A percentile compares a stretch with the other conserved stretches of the same genome.
Evolutionary conservation across 768 basidiomycete species (phyloP).

Genomic region (Chalciporus chontae): DNA sequence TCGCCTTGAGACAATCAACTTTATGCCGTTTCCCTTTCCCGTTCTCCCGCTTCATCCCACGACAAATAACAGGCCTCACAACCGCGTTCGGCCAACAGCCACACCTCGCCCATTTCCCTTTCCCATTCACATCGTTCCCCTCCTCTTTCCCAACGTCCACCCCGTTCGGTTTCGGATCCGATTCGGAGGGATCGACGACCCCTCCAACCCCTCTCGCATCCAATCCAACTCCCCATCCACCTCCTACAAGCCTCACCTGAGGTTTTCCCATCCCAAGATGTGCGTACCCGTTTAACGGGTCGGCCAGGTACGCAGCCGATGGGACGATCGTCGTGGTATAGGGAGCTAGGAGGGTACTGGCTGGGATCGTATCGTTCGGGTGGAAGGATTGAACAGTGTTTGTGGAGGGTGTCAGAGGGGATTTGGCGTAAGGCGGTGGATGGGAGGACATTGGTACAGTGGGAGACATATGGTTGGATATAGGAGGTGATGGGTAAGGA

Average conservation of each 20-base stretch:
- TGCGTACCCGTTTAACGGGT: slow-evolving; percentile 86
- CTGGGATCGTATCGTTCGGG: slow-evolving; percentile 54
- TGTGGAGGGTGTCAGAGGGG: slow-evolving; percentile 35
- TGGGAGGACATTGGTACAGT: slow-evolving; percentile 20
- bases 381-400: slow-evolving; percentile 38
- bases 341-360: slow-evolving; percentile 57
- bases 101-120: slow-evolving; percentile 53
- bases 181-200: slow-evolving; percentile 26
- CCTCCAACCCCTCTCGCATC: slow-evolving; percentile 74
- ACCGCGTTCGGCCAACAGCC: slow-evolving; percentile 54
- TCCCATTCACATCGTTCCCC: slow-evolving; percentile 6
- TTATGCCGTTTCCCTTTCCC: slow-evolving; percentile 17
- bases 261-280: slow-evolving; percentile 81
- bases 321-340: slow-evolving; percentile 63
- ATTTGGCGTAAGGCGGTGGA: slow-evolving; percentile 14
- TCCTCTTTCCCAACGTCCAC: slow-evolving; percentile 36
- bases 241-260: slow-evolving; percentile 74
- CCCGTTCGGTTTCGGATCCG: not conserved
- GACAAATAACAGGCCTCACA: slow-evolving; percentile 41
- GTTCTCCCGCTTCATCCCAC: slow-evolving; percentile 19
- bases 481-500: slow-evolving; percentile 27
- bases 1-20: slow-evolving; percentile 13
- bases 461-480: slow-evolving; percentile 21
- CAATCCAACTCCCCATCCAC: slow-evolving; percentile 73
- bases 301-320: slow-evolving; percentile 63